Conservation (phyloP, 2,329 filamentous ascomycete species). For the Colletotrichum sp. region DNA sequence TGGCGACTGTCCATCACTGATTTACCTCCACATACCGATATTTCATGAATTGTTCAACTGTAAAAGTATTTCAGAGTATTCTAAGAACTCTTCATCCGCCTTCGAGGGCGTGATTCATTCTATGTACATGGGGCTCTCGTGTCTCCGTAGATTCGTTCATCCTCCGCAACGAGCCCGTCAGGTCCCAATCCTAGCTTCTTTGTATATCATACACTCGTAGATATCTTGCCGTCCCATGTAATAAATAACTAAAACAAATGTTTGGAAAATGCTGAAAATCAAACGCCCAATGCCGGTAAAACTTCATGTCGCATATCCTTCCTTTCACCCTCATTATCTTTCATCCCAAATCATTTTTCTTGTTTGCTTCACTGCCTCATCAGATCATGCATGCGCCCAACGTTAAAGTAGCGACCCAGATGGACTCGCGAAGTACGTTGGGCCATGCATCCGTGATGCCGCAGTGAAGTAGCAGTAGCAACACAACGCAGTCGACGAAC, state of each 20-base stretch:
- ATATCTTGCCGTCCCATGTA: background rate
- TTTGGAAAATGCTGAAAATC: background rate
- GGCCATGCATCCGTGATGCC: rapidly evolving
- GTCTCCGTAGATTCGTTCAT: background rate
- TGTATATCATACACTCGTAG: constrained; percentile 11
- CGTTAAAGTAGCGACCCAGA: background rate
- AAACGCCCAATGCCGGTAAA: background rate
- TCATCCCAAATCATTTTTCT: background rate
- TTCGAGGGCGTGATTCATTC: background rate
- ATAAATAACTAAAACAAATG: background rate
- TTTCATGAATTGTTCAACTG: background rate
- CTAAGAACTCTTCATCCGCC: background rate
- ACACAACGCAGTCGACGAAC: background rate
- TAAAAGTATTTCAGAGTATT: background rate
- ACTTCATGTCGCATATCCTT: constrained; percentile 9
- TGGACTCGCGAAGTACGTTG: background rate
- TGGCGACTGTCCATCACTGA: rapidly evolving
- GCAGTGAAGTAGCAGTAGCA: background rate
- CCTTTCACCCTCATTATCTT: constrained; percentile 2
- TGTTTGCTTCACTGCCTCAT: background rate
- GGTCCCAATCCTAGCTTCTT: background rate
- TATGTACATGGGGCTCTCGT: background rate
- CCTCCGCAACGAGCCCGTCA: background rate
- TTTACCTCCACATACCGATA: background rate
- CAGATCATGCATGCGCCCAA: background rate